phyloP scores from a whole-genome alignment of 2,329 filamentous ascomycete species.

The Ceratocystis albifundus region DNA sequence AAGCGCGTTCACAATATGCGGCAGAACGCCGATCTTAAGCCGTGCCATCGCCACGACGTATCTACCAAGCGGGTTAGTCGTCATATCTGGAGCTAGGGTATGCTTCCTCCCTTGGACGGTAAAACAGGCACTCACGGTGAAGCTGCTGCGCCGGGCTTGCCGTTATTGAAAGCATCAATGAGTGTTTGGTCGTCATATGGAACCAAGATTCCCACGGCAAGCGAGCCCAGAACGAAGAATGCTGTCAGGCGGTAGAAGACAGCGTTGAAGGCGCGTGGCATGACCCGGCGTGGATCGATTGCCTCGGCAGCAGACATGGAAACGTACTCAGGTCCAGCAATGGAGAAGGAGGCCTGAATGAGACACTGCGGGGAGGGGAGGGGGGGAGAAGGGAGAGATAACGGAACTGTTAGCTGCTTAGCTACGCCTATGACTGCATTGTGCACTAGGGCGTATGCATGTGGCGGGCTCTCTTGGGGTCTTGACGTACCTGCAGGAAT shows the following conservation, averaged over 20 bases:
- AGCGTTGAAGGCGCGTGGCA: slow-evolving; percentile 64
- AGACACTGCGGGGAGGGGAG: slow-evolving; percentile 48
- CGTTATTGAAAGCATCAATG: slow-evolving; percentile 46
- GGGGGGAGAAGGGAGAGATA: too few relatives aligned
- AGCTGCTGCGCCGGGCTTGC: slow-evolving; percentile 54
- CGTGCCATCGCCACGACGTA: slow-evolving; percentile 55
- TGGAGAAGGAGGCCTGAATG: slow-evolving; percentile 57
- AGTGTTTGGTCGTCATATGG: slow-evolving; percentile 56
- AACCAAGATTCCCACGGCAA: slow-evolving; percentile 61
- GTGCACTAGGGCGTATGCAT: not conserved
- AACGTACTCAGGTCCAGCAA: slow-evolving; percentile 58
- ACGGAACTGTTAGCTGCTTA: not conserved
- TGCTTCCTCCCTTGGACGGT: too few relatives aligned
- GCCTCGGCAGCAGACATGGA: slow-evolving; percentile 59
- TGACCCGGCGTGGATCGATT: slow-evolving; percentile 54
- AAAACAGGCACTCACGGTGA: slow-evolving; percentile 45
- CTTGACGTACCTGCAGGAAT: slow-evolving; percentile 36
- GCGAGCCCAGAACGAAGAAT: slow-evolving; percentile 64
- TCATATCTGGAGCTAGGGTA: not conserved
- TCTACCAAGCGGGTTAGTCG: not conserved
- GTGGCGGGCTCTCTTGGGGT: not conserved
- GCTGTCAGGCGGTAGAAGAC: slow-evolving; percentile 66
- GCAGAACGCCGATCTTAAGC: slow-evolving; percentile 50
- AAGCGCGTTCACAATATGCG: slow-evolving; percentile 62
- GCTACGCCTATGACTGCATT: not conserved